These are phyloP conservation scores for Suhomyces xylopsoci DNA, from an alignment of 805 yeast species.

Conservation along the genomic window DNA sequence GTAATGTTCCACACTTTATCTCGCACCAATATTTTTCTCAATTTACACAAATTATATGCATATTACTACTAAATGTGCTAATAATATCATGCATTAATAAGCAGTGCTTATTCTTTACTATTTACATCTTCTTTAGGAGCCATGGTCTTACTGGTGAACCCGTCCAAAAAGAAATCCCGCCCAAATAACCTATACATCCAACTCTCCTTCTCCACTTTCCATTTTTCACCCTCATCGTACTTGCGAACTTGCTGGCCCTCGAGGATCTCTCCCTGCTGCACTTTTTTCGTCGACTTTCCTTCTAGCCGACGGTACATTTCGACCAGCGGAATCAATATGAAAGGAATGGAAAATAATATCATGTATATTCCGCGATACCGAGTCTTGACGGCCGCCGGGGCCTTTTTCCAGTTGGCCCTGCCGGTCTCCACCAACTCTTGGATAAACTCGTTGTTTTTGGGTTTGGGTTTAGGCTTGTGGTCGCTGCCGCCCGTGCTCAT, in stretches of 20 bases:
- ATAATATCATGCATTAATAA: too few relatives aligned
- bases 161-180: constrained; percentile 40
- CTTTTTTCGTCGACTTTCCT: constrained; percentile 39
- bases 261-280: constrained; percentile 38
- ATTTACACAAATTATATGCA: too few relatives aligned
- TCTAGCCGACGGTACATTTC: constrained; percentile 36
- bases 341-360: constrained; percentile 38
- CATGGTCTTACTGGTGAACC: constrained; percentile 43
- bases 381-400: constrained; percentile 35
- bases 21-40: too few relatives aligned
- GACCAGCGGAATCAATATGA: constrained; percentile 29
- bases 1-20: too few relatives aligned
- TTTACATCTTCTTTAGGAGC: not conserved
- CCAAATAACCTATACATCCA: constrained; percentile 39
- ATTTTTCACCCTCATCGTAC: constrained; percentile 39
- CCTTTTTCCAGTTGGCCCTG: constrained; percentile 42
- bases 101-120: not conserved
- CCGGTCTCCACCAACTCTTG: constrained; percentile 39
- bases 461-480: constrained; percentile 9
- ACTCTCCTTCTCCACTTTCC: constrained; percentile 36
- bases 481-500: constrained; percentile 3
- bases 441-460: constrained; percentile 29
- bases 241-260: constrained; percentile 31
- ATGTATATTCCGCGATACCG: constrained; percentile 37
- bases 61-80: too few relatives aligned